Evolutionary conservation across 805 yeast species (phyloP).

Genomic region (Saccharomycopsis fibuligera): DNA sequence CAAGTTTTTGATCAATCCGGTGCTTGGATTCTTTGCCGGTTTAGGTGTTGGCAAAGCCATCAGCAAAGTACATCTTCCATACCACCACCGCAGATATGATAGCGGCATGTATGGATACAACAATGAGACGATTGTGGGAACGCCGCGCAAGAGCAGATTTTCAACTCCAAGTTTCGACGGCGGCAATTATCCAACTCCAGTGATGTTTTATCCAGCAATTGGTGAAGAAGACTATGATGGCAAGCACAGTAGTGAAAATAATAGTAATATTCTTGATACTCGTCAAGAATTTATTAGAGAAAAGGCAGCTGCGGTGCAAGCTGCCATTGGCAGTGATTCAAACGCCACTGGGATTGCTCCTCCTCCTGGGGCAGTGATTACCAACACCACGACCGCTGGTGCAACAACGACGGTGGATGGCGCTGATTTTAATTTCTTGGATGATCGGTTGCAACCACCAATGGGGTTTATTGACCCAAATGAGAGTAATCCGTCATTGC

Average conservation of each 20-base stretch:
- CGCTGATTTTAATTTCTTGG: background rate
- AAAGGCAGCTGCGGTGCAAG: too few relatives aligned
- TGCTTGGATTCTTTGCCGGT: too few relatives aligned
- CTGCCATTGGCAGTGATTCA: background rate
- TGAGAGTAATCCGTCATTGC: slow-evolving; percentile 2
- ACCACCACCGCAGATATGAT: too few relatives aligned
- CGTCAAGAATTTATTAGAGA: background rate
- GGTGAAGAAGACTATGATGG: background rate
- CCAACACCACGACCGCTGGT: background rate
- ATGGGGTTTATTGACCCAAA: slow-evolving; percentile 5
- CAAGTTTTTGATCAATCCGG: too few relatives aligned
- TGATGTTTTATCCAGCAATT: background rate
- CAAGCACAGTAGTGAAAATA: background rate
- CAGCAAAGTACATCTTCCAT: too few relatives aligned
- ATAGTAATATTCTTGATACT: too few relatives aligned
- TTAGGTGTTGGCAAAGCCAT: too few relatives aligned
- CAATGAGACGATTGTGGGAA: background rate
- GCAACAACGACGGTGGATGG: background rate
- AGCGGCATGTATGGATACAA: too few relatives aligned
- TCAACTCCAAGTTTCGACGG: background rate
- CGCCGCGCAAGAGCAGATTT: background rate
- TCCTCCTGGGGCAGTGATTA: background rate
- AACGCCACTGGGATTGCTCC: background rate
- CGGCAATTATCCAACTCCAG: background rate
- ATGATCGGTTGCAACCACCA: slow-evolving; percentile 13